Evolutionary conservation across 768 basidiomycete genomes (phyloP).

Genomic region (Galerina sulciceps): DNA sequence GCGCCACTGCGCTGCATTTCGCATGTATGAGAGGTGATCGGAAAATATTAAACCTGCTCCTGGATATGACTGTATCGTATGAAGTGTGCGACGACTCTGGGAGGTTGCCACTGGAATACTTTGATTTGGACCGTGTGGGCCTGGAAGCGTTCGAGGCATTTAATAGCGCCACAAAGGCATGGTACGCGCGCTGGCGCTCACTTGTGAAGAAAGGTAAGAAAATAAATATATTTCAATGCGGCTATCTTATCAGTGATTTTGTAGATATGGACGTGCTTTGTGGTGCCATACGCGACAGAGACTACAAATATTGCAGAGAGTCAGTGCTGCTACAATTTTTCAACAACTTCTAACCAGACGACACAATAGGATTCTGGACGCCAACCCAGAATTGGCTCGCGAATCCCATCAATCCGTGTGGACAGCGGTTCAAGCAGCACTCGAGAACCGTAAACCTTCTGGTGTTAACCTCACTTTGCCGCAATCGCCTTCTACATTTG

Average conservation of each 20-base stretch:
- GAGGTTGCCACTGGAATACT: not conserved
- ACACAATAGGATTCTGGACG: not conserved
- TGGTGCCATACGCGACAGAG: not conserved
- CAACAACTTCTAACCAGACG: too few species aligned
- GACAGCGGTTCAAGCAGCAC: not conserved
- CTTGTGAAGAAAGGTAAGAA: not conserved
- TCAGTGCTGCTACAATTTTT: too few species aligned
- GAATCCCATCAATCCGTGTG: not conserved
- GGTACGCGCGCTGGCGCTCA: not conserved
- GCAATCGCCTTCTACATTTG: too few species aligned
- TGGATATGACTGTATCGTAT: not conserved
- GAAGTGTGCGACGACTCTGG: not conserved
- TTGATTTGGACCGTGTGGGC: not conserved
- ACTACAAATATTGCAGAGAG: constrained; percentile 2
- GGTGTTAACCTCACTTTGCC: too few species aligned
- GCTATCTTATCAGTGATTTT: not conserved
- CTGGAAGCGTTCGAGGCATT: not conserved
- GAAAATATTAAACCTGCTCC: not conserved
- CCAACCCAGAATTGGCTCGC: not conserved
- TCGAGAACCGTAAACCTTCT: not conserved
- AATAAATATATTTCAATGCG: not conserved
- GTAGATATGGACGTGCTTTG: not conserved
- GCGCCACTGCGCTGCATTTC: constrained; percentile 2
- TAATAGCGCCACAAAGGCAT: not conserved
- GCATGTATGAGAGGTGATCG: constrained; percentile 1